A percentile compares a stretch with the other conserved stretches of the same genome.
Conservation (phyloP, 2,329 filamentous ascomycete genomes). For the Grosmannia penicillata region DNA sequence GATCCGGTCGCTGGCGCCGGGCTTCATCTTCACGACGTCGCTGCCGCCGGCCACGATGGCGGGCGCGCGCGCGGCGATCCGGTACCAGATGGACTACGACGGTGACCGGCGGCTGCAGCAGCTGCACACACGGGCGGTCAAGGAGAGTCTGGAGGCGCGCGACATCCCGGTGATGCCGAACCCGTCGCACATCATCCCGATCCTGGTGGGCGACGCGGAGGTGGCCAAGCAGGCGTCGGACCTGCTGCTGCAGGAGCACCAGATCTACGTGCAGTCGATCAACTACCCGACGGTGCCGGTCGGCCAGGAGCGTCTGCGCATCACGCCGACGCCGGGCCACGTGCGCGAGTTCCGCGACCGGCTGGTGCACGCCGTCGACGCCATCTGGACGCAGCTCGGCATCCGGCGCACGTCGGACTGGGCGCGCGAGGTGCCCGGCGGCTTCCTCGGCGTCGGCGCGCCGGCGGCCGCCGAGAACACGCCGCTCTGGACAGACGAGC, state of each 20-base stretch:
- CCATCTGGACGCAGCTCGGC: conserved; percentile 74
- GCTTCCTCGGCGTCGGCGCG: conserved; percentile 88
- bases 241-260: conserved; percentile 75
- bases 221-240: conserved; percentile 86
- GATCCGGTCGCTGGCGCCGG: conserved; percentile 84
- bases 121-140: conserved; percentile 88
- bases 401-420: conserved; percentile 92
- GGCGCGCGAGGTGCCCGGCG: conserved; percentile 58
- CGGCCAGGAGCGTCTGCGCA: conserved; percentile 90
- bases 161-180: conserved; percentile 97
- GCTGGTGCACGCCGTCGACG: conserved; percentile 68
- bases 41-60: conserved; percentile 95
- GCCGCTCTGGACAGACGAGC: conserved; percentile 84
- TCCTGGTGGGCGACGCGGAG: conserved; percentile 88
- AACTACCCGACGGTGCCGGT: conserved; percentile 98
- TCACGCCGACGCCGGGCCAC: conserved; percentile 92
- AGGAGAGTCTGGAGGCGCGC: conserved; percentile 60
- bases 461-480: conserved; percentile 41
- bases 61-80: conserved; percentile 77
- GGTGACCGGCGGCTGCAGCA: conserved; percentile 88
- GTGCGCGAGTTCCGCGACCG: conserved; percentile 71
- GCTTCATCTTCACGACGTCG: conserved; percentile 98
- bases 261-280: conserved; percentile 96
- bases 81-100: conserved; percentile 77
- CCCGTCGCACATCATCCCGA: conserved; percentile 87